phyloP scores from a whole-genome alignment of 2,329 filamentous ascomycete genomes.

The Plectosphaerella plurivora region DNA sequence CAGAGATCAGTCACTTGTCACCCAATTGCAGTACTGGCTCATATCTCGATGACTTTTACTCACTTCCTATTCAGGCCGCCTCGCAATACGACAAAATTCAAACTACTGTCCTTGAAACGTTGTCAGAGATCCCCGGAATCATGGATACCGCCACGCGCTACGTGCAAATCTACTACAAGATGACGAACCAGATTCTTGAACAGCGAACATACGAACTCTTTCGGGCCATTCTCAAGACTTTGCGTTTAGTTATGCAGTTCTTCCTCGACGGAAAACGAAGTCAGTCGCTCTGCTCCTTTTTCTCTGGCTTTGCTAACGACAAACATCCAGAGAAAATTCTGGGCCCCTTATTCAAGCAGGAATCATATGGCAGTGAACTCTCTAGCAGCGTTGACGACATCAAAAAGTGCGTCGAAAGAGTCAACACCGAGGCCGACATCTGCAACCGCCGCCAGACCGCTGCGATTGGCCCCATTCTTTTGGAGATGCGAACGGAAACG shows the following conservation, averaged over 20 bases:
- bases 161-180: conserved; percentile 7
- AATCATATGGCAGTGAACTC: conserved; percentile 3
- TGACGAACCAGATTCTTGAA: conserved; percentile 7
- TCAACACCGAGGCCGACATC: conserved; percentile 1
- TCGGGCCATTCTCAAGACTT: conserved; percentile 2
- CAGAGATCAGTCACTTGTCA: too few relatives aligned
- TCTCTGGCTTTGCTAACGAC: too few relatives aligned
- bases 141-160: conserved; percentile 8
- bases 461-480: too few relatives aligned
- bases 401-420: neutral
- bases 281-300: neutral
- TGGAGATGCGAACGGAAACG: too few relatives aligned
- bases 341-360: neutral
- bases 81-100: too few relatives aligned
- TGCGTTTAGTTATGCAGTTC: conserved; percentile 10
- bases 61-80: too few relatives aligned
- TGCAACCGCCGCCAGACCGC: too few relatives aligned
- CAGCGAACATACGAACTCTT: conserved; percentile 7
- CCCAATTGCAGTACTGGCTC: too few relatives aligned
- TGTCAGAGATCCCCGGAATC: conserved; percentile 6
- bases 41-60: too few relatives aligned
- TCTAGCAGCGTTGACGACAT: conserved; percentile 3
- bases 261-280: conserved; percentile 6
- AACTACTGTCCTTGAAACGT: conserved; percentile 5
- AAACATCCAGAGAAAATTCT: conserved; percentile 1